A percentile compares a stretch with the other conserved stretches of the same genome.
Evolutionary conservation across 352 stramenopile genomes (phyloP).

Genomic region (Phytopythium delawarense): DNA sequence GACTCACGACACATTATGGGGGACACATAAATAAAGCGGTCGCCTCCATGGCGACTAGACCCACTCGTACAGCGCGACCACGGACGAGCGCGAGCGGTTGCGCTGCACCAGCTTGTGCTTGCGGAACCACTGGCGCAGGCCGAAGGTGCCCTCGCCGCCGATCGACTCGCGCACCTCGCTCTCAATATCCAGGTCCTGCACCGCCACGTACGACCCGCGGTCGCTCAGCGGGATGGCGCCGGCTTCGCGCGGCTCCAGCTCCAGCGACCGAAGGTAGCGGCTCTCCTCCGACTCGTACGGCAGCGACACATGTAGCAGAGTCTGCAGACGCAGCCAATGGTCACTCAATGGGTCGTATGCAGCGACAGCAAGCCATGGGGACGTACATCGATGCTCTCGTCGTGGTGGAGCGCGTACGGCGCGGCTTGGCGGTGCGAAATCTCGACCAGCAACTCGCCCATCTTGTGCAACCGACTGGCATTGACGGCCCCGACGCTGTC

Average conservation of each 20-base stretch:
- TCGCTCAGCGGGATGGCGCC: constrained; percentile 58
- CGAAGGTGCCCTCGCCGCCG: constrained; percentile 67
- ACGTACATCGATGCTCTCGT: constrained; percentile 62
- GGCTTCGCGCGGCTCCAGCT: constrained; percentile 72
- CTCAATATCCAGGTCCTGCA: constrained; percentile 69
- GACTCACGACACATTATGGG: not conserved
- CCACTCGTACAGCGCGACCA: constrained; percentile 60
- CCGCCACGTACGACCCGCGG: constrained; percentile 35
- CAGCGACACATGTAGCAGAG: constrained; percentile 66
- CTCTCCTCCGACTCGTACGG: constrained; percentile 72
- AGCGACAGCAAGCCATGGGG: not conserved
- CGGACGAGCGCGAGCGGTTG: constrained; percentile 60
- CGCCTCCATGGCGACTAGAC: constrained; percentile 29
- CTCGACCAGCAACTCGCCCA: constrained; percentile 74
- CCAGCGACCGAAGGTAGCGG: constrained; percentile 67
- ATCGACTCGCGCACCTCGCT: constrained; percentile 78
- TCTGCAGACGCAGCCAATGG: constrained; percentile 16
- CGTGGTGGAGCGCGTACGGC: constrained; percentile 55
- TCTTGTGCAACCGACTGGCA: constrained; percentile 56
- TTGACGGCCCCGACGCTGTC: constrained; percentile 68
- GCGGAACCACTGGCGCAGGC: constrained; percentile 76
- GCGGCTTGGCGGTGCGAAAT: constrained; percentile 73
- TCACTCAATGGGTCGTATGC: not conserved
- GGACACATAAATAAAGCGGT: constrained; percentile 2
- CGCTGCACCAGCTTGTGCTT: constrained; percentile 82